phyloP scores from a whole-genome alignment of 257 asterid species.

The Mentha longifolia region DNA sequence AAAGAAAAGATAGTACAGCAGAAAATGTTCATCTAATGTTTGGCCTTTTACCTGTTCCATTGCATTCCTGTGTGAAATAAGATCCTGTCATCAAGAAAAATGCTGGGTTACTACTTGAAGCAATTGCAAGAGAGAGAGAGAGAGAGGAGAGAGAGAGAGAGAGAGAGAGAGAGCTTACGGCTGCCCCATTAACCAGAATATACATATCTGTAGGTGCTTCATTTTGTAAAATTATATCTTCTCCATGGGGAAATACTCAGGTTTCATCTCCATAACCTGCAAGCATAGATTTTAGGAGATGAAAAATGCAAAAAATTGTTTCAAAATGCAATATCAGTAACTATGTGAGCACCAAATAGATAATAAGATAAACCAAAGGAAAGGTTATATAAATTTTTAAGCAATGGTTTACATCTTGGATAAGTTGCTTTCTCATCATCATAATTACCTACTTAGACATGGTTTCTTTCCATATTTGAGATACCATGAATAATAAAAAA shows the following conservation, averaged over 20 bases:
- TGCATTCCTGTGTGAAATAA: conserved; percentile 49
- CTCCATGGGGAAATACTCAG: conserved; percentile 76
- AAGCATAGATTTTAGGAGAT: not conserved
- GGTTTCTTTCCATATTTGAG: too few relatives aligned
- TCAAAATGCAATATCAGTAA: not conserved
- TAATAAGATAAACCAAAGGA: not conserved
- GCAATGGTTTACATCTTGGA: too few relatives aligned
- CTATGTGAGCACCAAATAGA: not conserved
- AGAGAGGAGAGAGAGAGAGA: not conserved
- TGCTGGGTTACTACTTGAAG: conserved; percentile 20
- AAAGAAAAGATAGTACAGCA: conserved; percentile 6
- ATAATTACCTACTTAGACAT: too few relatives aligned
- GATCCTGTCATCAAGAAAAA: conserved; percentile 57
- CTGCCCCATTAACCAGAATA: conserved; percentile 68
- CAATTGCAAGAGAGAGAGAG: not conserved
- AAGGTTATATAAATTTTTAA: too few relatives aligned
- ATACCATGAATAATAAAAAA: too few relatives aligned
- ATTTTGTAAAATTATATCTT: conserved; percentile 71
- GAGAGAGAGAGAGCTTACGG: conserved; percentile 47
- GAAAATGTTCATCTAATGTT: not conserved
- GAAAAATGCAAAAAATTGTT: not conserved
- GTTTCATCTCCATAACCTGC: conserved; percentile 76
- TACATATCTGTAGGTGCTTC: conserved; percentile 80
- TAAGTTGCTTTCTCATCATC: too few relatives aligned
- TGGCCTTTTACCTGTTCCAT: conserved; percentile 52